Evolutionary conservation across 2,329 filamentous ascomycete species (phyloP).

Genomic region (Paradendryphiella salina): DNA sequence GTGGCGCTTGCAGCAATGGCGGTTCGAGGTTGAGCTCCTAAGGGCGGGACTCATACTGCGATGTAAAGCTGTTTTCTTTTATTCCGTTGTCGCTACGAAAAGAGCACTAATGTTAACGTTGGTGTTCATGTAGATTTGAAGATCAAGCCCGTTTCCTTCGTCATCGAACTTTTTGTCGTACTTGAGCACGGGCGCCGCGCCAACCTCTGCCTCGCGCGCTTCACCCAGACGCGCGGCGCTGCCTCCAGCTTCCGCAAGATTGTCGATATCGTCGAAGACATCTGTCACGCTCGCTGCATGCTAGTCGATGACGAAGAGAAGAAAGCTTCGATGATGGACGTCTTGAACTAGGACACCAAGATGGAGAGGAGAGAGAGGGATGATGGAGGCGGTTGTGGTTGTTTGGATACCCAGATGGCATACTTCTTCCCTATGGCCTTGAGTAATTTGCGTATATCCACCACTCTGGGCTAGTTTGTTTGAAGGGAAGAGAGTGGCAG

Average conservation of each 20-base stretch:
- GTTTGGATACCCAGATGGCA: conserved; percentile 15
- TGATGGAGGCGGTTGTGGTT: not conserved
- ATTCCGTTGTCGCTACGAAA: not conserved
- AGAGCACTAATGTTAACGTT: conserved; percentile 13
- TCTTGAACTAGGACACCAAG: conserved; percentile 35
- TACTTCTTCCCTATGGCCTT: conserved; percentile 6
- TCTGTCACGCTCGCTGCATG: conserved; percentile 67
- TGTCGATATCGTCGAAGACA: conserved; percentile 71
- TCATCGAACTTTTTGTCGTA: conserved; percentile 83
- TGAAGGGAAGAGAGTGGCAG: too few relatives aligned
- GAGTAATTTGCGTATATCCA: not conserved
- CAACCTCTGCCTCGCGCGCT: conserved; percentile 77
- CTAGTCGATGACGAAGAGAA: conserved; percentile 64
- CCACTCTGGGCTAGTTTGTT: not conserved
- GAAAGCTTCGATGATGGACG: conserved; percentile 50
- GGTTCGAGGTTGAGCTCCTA: conserved; percentile 24
- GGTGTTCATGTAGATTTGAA: conserved; percentile 63
- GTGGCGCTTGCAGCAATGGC: conserved; percentile 19
- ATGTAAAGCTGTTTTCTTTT: conserved; percentile 24
- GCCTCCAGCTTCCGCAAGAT: conserved; percentile 86
- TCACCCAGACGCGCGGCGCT: conserved; percentile 89
- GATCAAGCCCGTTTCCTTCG: conserved; percentile 86
- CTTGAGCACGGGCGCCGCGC: conserved; percentile 80
- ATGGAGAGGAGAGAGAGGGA: not conserved
- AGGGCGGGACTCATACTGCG: conserved; percentile 17